A percentile compares a stretch with the other conserved stretches of the same genome.
Conservation (phyloP, 495 filamentous ascomycete genomes). For the Aspergillus bridgeri region DNA sequence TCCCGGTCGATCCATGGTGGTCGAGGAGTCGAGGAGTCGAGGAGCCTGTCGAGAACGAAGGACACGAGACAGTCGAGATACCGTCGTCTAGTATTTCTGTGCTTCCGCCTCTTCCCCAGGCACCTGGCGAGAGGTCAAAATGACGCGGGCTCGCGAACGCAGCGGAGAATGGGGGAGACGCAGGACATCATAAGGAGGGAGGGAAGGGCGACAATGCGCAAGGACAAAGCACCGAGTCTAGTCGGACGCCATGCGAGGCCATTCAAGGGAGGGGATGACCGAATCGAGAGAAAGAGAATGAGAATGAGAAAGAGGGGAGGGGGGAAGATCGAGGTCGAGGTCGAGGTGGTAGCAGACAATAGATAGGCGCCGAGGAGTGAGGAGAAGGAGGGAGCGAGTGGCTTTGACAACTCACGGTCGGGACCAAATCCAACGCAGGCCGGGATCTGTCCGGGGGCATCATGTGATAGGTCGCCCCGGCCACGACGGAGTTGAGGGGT, state of each 20-base stretch:
- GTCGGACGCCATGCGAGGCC: slow-evolving; percentile 34
- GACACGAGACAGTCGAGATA: not conserved
- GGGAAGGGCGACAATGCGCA: slow-evolving; percentile 19
- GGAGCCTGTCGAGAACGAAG: slow-evolving; percentile 14
- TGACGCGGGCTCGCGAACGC: slow-evolving; percentile 36
- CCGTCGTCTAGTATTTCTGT: not conserved
- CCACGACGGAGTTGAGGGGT: not conserved
- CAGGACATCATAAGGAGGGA: slow-evolving; percentile 38
- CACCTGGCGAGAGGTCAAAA: slow-evolving; percentile 2
- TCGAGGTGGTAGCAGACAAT: not conserved
- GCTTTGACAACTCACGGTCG: slow-evolving; percentile 26
- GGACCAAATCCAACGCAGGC: slow-evolving; percentile 18
- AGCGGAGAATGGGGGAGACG: slow-evolving; percentile 27
- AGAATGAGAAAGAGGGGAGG: slow-evolving; percentile 8
- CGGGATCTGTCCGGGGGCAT: slow-evolving; percentile 18
- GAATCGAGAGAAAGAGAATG: slow-evolving; percentile 10
- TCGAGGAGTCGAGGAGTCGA: too few species aligned
- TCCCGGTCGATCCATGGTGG: slow-evolving; percentile 10
- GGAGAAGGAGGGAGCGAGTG: slow-evolving; percentile 2
- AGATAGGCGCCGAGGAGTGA: slow-evolving; percentile 1
- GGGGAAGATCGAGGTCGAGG: not conserved
- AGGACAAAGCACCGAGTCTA: slow-evolving; percentile 26
- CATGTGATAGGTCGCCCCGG: slow-evolving; percentile 25
- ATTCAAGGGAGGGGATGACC: slow-evolving; percentile 25
- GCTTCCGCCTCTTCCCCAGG: not conserved